Base-by-base conservation (phyloP, 2,329 filamentous ascomycete species). In the Fusarium sp. region DNA sequence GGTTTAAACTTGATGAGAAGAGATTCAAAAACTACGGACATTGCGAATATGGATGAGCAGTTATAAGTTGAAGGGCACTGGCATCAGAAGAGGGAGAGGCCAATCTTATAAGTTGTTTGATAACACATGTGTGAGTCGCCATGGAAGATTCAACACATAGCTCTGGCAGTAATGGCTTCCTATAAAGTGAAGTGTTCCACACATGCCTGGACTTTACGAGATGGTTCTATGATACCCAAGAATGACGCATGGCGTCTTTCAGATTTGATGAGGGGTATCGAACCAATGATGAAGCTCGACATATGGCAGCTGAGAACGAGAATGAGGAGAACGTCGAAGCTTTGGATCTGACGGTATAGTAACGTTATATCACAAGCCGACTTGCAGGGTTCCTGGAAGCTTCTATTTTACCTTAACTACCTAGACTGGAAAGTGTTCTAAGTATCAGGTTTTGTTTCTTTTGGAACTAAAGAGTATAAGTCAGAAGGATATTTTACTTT, bases 1-100 rank as follows among this genome's bases (percentile, higher is more conserved):
- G 75, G 72, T 56, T 78, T 78, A 73, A 82, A 80, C 58, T 74
- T 77, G 69, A 82, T 65, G 60, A 75, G 73, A 62, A 77, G 75
- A 54, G 80, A 68, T 40, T 80, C 77, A 70, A 80, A 73, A 49
- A 72, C 62, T 58, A 72, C 56, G 9, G 78, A 64, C 74, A 80
- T 80, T 55, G 49, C 18, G 35, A 45, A 30, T 54, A 20, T 57
- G 33, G 60, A 66, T 57, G 37, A 41, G 41, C 35, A n/a, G 20
- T 41, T 33, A 26, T 18, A 17, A 15, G n/a, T 52, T 40, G 17
- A 11, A 26, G 17, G 13, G 32, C 18, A 23, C 40, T 18, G 17
- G 15, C 40, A 20, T 32, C 30, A 41, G 26, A 23, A 35, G 12
- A 38, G 30, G 20, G n/a, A 35, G 26, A 40, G 32, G 13, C 44